phyloP scores from a whole-genome alignment of 2,329 filamentous ascomycete species.

The Atkinsonella texensis region DNA sequence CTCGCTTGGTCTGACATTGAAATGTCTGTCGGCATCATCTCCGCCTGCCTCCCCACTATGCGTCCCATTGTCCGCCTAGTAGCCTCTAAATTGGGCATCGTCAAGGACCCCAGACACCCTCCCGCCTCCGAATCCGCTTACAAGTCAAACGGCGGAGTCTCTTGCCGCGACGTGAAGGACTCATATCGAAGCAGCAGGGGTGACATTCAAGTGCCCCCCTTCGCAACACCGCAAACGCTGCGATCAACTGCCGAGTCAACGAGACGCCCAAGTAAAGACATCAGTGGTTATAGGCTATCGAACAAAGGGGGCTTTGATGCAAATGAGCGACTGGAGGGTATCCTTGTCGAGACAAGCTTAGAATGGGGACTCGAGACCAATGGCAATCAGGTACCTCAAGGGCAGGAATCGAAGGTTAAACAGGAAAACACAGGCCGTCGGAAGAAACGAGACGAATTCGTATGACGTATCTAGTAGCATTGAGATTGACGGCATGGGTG shows the following conservation, averaged over 20 bases:
- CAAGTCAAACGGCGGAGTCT: background rate
- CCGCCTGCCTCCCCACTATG: conserved; percentile 40
- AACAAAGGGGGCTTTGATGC: conserved; percentile 11
- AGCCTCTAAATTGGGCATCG: conserved; percentile 28
- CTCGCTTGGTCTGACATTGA: conserved; percentile 20
- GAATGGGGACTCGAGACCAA: conserved; percentile 1
- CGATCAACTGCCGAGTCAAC: conserved; percentile 8
- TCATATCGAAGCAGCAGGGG: conserved; percentile 2
- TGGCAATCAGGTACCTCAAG: background rate
- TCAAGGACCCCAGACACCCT: conserved; percentile 2
- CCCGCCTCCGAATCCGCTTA: conserved; percentile 8
- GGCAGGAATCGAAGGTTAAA: background rate
- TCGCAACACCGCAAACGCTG: conserved; percentile 1
- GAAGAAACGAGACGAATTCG: background rate
- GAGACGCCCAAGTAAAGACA: conserved; percentile 11
- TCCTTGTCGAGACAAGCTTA: conserved; percentile 3
- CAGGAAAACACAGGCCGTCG: background rate
- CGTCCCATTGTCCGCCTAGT: conserved; percentile 30
- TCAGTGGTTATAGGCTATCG: conserved; percentile 18
- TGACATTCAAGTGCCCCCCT: background rate
- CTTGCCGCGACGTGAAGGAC: background rate
- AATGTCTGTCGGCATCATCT: conserved; percentile 37
- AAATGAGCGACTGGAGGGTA: background rate
- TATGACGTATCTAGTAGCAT: background rate
- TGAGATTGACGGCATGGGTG: background rate